Percentiles rank a stretch among this genome's conserved stretches.
phyloP scores from a whole-genome alignment of 1,139 yeast species.

The Pichia sp. region DNA sequence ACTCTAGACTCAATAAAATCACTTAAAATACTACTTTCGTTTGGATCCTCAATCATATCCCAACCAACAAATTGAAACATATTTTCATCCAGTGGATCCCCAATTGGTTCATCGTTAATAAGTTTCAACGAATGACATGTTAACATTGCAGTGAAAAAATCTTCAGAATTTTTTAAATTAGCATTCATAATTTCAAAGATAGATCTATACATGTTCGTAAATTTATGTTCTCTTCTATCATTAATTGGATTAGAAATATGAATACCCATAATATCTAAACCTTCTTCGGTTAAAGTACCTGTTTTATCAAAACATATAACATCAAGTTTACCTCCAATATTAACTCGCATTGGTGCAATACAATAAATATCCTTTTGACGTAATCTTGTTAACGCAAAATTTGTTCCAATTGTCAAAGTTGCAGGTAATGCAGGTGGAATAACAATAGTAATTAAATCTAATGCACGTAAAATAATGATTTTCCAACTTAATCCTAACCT shows the following conservation, averaged over 20 bases:
- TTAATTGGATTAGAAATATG: slow-evolving; percentile 52
- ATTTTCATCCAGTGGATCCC: slow-evolving; percentile 89
- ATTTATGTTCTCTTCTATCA: slow-evolving; percentile 47
- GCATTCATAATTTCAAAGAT: slow-evolving; percentile 29
- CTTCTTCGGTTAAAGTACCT: slow-evolving; percentile 96
- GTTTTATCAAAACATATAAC: slow-evolving; percentile 92
- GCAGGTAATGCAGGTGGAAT: slow-evolving; percentile 99
- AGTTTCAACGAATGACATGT: slow-evolving; percentile 82
- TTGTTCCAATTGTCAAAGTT: slow-evolving; percentile 91
- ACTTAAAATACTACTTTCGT: slow-evolving; percentile 31
- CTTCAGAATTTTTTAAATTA: slow-evolving; percentile 14
- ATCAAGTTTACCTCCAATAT: slow-evolving; percentile 90
- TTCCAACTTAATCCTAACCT: slow-evolving; percentile 63
- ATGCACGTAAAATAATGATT: slow-evolving; percentile 76
- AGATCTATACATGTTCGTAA: slow-evolving; percentile 40
- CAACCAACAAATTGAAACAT: slow-evolving; percentile 89
- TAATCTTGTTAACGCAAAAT: slow-evolving; percentile 78
- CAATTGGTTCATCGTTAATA: slow-evolving; percentile 74
- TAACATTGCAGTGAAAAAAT: slow-evolving; percentile 51
- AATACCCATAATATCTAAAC: slow-evolving; percentile 85
- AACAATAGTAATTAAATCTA: slow-evolving; percentile 91
- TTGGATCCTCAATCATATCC: slow-evolving; percentile 62
- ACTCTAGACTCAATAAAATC: slow-evolving; percentile 26
- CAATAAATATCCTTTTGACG: slow-evolving; percentile 70
- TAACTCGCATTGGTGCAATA: slow-evolving; percentile 88